Conservation (phyloP, 352 stramenopile genomes). For the Phytophthora kernoviae region DNA sequence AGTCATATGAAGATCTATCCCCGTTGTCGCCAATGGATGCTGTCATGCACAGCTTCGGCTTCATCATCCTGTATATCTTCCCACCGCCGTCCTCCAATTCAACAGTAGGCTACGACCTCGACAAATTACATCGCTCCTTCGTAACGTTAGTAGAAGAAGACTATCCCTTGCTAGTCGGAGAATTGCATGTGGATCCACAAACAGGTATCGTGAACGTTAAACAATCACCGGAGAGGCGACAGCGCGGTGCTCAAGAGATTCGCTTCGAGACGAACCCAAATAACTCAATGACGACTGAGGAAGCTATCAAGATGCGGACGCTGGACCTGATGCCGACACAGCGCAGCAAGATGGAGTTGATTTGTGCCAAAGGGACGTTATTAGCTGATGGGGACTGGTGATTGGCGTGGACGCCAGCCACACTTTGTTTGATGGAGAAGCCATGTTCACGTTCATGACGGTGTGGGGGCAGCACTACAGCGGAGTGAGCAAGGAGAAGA, state of each 20-base stretch:
- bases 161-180: constrained; percentile 46
- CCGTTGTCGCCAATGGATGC: constrained; percentile 54
- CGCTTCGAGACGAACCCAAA: constrained; percentile 35
- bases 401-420: constrained; percentile 50
- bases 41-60: constrained; percentile 44
- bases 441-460: constrained; percentile 63
- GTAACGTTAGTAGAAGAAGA: constrained; percentile 38
- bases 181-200: constrained; percentile 23
- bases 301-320: constrained; percentile 31
- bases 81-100: constrained; percentile 11
- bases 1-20: constrained; percentile 2
- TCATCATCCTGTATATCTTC: constrained; percentile 60
- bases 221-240: constrained; percentile 17
- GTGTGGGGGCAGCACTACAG: constrained; percentile 61
- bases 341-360: constrained; percentile 19
- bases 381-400: constrained; percentile 50
- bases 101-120: constrained; percentile 36
- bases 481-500: constrained; percentile 19
- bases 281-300: constrained; percentile 28
- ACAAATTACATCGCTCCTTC: constrained; percentile 35
- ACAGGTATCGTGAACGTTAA: constrained; percentile 38
- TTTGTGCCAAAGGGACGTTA: constrained; percentile 43
- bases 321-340: constrained; percentile 33
- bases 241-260: constrained; percentile 23
- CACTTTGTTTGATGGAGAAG: constrained; percentile 53